These are phyloP conservation scores for Podospora bellae-mahoneyi DNA, from an alignment of 495 filamentous ascomycete species.

Conservation along the genomic window DNA sequence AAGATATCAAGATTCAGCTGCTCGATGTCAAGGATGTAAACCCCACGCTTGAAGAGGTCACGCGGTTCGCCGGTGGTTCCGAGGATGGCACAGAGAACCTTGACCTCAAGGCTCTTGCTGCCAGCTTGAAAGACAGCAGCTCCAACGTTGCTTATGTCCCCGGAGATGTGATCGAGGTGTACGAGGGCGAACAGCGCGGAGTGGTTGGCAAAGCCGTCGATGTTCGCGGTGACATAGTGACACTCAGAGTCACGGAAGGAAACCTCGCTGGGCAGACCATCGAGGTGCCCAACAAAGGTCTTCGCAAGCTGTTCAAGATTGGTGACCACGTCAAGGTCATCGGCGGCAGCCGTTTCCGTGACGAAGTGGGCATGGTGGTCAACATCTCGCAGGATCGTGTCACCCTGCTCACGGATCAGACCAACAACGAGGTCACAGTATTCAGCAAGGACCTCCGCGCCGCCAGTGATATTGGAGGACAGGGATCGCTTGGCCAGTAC, in stretches of 20 bases:
- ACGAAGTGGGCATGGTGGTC: conserved; percentile 96
- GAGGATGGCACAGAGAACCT: conserved; percentile 93
- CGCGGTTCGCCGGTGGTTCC: conserved; percentile 78
- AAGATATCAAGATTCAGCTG: conserved; percentile 86
- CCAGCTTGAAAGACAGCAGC: conserved; percentile 75
- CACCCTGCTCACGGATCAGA: conserved; percentile 86
- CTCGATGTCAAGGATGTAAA: conserved; percentile 83
- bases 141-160: conserved; percentile 78
- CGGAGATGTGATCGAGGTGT: conserved; percentile 93
- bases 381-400: conserved; percentile 87
- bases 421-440: conserved; percentile 88
- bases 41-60: conserved; percentile 91
- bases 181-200: conserved; percentile 92
- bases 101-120: conserved; percentile 83
- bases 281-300: conserved; percentile 86
- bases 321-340: conserved; percentile 99
- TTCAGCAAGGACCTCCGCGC: conserved; percentile 96
- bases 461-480: conserved; percentile 82
- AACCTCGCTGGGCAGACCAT: conserved; percentile 77
- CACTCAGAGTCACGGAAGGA: conserved; percentile 80
- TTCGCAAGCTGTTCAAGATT: conserved; percentile 87
- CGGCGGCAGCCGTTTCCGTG: conserved; percentile 85
- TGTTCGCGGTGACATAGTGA: conserved; percentile 90
- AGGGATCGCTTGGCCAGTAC: conserved; percentile 75
- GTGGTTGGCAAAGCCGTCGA: conserved; percentile 79